Percentiles rank a stretch among this genome's conserved stretches.
Evolutionary conservation across 805 yeast species (phyloP).

Genomic region (Pichia exigua): DNA sequence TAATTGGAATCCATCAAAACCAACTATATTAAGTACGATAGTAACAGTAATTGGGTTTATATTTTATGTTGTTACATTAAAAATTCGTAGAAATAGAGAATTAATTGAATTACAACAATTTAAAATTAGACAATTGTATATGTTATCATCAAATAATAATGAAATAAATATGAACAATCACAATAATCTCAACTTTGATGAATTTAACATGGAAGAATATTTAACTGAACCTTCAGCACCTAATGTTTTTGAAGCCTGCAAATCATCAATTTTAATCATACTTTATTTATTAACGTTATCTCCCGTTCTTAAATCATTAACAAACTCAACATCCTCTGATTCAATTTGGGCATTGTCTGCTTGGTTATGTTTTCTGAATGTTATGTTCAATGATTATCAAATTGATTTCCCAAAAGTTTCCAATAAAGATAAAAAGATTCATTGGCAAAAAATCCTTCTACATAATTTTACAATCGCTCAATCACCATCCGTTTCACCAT

Average conservation of each 20-base stretch:
- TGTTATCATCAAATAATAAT: background rate
- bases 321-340: constrained; percentile 84
- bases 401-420: constrained; percentile 31
- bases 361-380: constrained; percentile 65
- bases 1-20: constrained; percentile 42
- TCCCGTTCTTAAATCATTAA: constrained; percentile 83
- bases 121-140: constrained; percentile 21
- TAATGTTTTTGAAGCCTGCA: constrained; percentile 32
- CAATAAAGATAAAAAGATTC: constrained; percentile 1
- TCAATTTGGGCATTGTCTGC: constrained; percentile 90
- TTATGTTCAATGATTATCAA: constrained; percentile 62
- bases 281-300: constrained; percentile 71
- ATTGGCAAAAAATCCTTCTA: constrained; percentile 5
- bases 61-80: constrained; percentile 24
- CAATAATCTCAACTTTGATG: background rate
- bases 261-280: constrained; percentile 61
- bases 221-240: constrained; percentile 23
- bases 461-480: background rate
- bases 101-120: constrained; percentile 23
- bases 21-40: constrained; percentile 30
- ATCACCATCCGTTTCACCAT: background rate
- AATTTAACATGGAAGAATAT: constrained; percentile 17
- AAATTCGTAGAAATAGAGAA: constrained; percentile 24
- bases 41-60: constrained; percentile 32
- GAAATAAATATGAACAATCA: background rate